phyloP scores from a whole-genome alignment of 2,329 filamentous ascomycete genomes.

The Diaporthe sp. region DNA sequence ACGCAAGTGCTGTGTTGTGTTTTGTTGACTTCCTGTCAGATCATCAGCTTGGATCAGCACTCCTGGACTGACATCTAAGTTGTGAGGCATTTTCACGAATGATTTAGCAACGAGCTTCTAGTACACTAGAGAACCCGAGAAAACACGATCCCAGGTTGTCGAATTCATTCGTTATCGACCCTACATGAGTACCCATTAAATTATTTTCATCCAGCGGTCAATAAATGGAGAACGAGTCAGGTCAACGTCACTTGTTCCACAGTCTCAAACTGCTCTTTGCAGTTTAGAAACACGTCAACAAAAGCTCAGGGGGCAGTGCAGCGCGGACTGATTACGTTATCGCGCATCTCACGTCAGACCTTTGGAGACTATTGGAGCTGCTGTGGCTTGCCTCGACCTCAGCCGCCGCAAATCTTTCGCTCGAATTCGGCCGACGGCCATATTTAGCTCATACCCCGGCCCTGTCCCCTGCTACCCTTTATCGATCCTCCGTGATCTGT shows the following conservation, averaged over 20 bases:
- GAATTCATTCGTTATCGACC: background rate
- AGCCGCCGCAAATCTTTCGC: constrained; percentile 2
- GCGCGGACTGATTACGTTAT: constrained; percentile 16
- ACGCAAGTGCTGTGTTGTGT: background rate
- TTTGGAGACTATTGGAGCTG: constrained; percentile 4
- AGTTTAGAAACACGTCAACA: background rate
- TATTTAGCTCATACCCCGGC: constrained; percentile 1
- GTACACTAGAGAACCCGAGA: too few species aligned
- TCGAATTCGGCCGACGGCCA: constrained; percentile 4
- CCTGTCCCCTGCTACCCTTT: background rate
- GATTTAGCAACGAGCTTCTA: background rate
- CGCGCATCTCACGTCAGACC: constrained; percentile 23
- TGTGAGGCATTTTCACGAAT: background rate
- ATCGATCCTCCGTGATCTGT: constrained; percentile 4
- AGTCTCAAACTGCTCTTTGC: background rate
- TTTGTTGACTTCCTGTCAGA: background rate
- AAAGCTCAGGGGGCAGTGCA: constrained; percentile 9
- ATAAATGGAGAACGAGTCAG: background rate
- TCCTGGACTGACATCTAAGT: background rate
- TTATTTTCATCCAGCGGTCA: background rate
- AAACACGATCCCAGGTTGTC: background rate
- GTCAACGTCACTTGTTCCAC: constrained; percentile 12
- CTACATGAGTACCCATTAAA: background rate
- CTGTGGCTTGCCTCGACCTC: background rate
- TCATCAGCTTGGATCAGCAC: too few species aligned